These are phyloP conservation scores for Botrytis deweyae DNA, from an alignment of 2,329 filamentous ascomycete species.

Conservation along the genomic window DNA sequence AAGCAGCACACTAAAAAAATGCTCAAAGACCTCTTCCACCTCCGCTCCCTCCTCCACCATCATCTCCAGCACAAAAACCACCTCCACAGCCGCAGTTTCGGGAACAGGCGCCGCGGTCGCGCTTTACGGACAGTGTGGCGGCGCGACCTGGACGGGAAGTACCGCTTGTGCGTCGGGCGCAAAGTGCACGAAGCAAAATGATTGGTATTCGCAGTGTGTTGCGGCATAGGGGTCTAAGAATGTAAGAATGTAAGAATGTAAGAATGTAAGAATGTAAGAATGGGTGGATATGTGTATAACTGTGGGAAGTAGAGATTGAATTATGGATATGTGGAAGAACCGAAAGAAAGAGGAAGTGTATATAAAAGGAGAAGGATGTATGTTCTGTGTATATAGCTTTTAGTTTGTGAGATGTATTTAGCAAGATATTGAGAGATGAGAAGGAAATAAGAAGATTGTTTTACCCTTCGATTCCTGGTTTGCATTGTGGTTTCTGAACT, in stretches of 20 bases:
- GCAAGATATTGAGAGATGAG: neutral
- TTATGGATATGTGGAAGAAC: neutral
- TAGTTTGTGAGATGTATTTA: neutral
- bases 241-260: too few species aligned
- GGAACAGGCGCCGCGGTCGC: neutral
- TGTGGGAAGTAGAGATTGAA: neutral
- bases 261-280: too few species aligned
- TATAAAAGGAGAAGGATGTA: neutral
- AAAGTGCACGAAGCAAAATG: neutral
- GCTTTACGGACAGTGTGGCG: conserved; percentile 20
- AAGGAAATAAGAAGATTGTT: neutral
- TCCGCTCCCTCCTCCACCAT: neutral
- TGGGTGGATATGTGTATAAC: neutral
- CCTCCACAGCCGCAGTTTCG: neutral
- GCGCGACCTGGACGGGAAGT: neutral
- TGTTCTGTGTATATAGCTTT: conserved; percentile 15
- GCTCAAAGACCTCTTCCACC: neutral
- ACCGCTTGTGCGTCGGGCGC: conserved; percentile 7
- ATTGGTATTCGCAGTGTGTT: conserved; percentile 22
- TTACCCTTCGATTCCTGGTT: neutral
- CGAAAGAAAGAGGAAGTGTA: neutral
- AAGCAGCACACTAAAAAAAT: neutral
- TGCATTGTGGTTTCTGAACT: neutral
- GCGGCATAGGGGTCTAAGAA: neutral
- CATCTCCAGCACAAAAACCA: neutral